Percentiles rank a stretch among this genome's conserved stretches.
These are phyloP conservation scores for Penicillium psychrosexuale DNA, from an alignment of 2,329 filamentous ascomycete genomes.

Conservation along the genomic window DNA sequence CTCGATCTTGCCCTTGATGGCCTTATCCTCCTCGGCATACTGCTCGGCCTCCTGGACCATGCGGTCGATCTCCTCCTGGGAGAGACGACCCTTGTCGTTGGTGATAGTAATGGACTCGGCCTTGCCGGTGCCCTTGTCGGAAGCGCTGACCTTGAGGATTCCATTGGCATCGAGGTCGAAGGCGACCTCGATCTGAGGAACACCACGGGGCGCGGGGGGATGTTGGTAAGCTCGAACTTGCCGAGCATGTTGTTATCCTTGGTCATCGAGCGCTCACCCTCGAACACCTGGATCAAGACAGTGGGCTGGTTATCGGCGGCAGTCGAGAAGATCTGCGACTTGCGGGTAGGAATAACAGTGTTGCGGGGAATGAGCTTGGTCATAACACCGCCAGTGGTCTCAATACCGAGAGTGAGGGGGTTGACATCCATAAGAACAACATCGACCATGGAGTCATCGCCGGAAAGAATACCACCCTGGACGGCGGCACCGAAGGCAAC, in stretches of 20 bases:
- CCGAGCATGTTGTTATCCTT: conserved; percentile 97
- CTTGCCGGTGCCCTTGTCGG: conserved; percentile 98
- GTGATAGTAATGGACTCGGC: conserved; percentile 96
- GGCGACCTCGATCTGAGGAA: conserved; percentile 96
- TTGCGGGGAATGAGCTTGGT: conserved; percentile 94
- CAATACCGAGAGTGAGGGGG: conserved; percentile 92
- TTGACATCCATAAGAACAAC: conserved; percentile 97
- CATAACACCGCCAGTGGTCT: conserved; percentile 97
- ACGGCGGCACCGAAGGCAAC: conserved; percentile 97
- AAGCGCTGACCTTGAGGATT: conserved; percentile 92
- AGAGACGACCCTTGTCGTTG: conserved; percentile 98
- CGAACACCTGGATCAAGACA: conserved; percentile 91
- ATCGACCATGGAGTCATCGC: conserved; percentile 74
- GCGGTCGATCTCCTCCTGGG: conserved; percentile 95
- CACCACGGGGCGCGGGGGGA: conserved; percentile 93
- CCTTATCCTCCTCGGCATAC: conserved; percentile 99
- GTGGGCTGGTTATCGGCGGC: conserved; percentile 95
- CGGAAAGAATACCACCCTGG: conserved; percentile 91
- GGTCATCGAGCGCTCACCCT: conserved; percentile 90
- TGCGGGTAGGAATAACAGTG: conserved; percentile 91
- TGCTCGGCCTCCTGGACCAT: conserved; percentile 99
- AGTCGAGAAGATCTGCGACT: conserved; percentile 97
- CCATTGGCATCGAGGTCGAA: conserved; percentile 98
- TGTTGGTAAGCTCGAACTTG: conserved; percentile 97
- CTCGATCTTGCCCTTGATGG: conserved; percentile 93